phyloP scores from a whole-genome alignment of 2,329 filamentous ascomycete species.

The Calonectria crousiana region DNA sequence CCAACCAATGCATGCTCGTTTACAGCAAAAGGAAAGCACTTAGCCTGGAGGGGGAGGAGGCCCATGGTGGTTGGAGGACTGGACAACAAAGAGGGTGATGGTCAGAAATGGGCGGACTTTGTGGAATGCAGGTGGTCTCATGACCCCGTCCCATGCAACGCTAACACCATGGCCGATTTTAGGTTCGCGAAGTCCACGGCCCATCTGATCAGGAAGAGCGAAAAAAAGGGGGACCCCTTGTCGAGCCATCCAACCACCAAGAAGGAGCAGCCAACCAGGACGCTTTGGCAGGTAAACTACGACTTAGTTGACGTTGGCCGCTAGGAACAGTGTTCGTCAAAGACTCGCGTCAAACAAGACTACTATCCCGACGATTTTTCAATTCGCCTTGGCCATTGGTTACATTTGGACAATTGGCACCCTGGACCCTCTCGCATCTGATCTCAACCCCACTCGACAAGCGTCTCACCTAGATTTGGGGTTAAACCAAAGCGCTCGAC shows the following conservation, averaged over 20 bases:
- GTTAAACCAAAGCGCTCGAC: slow-evolving; percentile 23
- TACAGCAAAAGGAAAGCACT: background rate
- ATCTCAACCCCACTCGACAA: slow-evolving; percentile 30
- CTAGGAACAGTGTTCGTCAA: slow-evolving; percentile 30
- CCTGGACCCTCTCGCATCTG: slow-evolving; percentile 16
- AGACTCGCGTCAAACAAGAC: slow-evolving; percentile 18
- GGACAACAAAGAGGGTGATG: slow-evolving; percentile 37
- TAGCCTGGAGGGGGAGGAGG: slow-evolving; percentile 1
- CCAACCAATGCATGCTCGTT: background rate
- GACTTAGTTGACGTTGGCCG: slow-evolving; percentile 19
- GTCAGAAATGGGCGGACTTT: slow-evolving; percentile 38
- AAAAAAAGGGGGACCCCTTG: slow-evolving; percentile 37
- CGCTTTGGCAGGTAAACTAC: slow-evolving; percentile 3
- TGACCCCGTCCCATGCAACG: slow-evolving; percentile 45
- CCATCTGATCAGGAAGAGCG: slow-evolving; percentile 40
- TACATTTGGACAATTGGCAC: slow-evolving; percentile 1
- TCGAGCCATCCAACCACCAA: slow-evolving; percentile 37
- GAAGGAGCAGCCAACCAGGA: slow-evolving; percentile 9
- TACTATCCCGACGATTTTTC: slow-evolving; percentile 18
- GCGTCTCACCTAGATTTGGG: slow-evolving; percentile 27
- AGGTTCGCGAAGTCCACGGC: slow-evolving; percentile 43
- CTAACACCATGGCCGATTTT: slow-evolving; percentile 45
- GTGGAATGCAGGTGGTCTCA: slow-evolving; percentile 47
- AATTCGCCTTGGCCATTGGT: slow-evolving; percentile 26
- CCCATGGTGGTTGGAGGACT: slow-evolving; percentile 31